Evolutionary conservation across 106 monocot genomes (phyloP), one percentile per base, ranked within the genome.

Genomic region (Dioscorea zingiberensis): DNA sequence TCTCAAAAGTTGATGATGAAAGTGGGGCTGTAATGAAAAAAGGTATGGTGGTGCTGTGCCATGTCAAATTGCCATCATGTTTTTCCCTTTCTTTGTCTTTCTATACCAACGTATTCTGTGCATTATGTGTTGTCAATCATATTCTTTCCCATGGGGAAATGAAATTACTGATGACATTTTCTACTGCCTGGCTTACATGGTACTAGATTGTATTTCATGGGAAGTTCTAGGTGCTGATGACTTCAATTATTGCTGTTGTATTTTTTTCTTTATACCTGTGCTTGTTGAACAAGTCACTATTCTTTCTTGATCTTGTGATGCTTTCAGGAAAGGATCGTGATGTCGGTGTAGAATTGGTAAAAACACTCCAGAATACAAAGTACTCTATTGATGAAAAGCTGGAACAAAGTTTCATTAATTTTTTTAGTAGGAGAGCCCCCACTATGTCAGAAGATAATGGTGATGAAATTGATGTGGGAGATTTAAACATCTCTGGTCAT

Each of bases 361-460:
- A 82, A 78, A 82, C 68, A 28, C 93, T 98, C 25, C 92, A 98
- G 58, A 89, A 74, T 71, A 89, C 86, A 0, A 86, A 78, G 73
- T 92, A 82, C 38, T 93, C 98, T 1, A 47, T 89, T 68, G 86
- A 98, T 87, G 93, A 98, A 75, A 93, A 84, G 60, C 58, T 98
- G 71, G 86, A 98, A 7, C 81, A 80, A 58, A 93, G 89, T 78
- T 98, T 81, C 68, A 89, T 93, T 38, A 76, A 78, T 59, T 55
- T 82, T 44, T 98, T 93, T 73, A 60, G 81, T 58, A 76, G 71
- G 62, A 86, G 69, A 24, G 77, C 77, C 8, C 65, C 60, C 66
- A n/a, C 30, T 66, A 48, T 29, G 15, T 58, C 47, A 44, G 27
- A 63, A 27, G 67, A 78, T 55, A 65, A 63, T 61, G 25, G n/a